Conservation (phyloP, 2,329 filamentous ascomycete species). For the Claviceps lovelessii region DNA sequence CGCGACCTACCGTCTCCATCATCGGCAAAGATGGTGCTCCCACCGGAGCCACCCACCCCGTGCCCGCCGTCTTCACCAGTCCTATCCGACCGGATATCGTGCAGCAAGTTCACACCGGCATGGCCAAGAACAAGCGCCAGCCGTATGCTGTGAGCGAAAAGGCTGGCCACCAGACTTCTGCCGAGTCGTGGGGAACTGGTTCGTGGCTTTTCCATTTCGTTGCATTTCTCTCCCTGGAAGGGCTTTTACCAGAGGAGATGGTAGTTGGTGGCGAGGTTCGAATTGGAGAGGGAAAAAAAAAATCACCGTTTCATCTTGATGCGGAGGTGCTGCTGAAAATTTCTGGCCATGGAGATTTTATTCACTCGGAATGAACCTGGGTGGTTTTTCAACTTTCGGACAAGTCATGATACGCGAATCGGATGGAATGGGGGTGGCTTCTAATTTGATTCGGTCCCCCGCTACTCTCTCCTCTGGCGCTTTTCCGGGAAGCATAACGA, state of each 20-base stretch:
- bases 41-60: slow-evolving; percentile 75
- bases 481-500: background rate
- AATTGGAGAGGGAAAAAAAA: background rate
- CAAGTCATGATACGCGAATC: background rate
- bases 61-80: slow-evolving; percentile 91
- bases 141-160: slow-evolving; percentile 99
- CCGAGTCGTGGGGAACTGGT: slow-evolving; percentile 99
- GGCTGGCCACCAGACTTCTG: slow-evolving; percentile 99
- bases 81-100: slow-evolving; percentile 99
- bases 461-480: background rate
- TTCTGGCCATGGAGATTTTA: background rate
- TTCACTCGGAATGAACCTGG: no score
- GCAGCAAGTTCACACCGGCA: slow-evolving; percentile 96
- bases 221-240: background rate
- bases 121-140: slow-evolving; percentile 99
- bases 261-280: background rate
- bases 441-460: background rate
- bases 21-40: slow-evolving; percentile 90
- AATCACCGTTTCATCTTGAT: background rate
- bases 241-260: background rate
- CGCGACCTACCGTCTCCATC: slow-evolving; percentile 94
- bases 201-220: slow-evolving; percentile 29
- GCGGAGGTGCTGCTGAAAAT: background rate
- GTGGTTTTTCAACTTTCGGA: background rate
- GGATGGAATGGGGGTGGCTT: background rate